Evolutionary conservation across 2,329 filamentous ascomycete genomes (phyloP), one percentile per base, ranked within the genome.

Genomic region (Alternaria sp.): DNA sequence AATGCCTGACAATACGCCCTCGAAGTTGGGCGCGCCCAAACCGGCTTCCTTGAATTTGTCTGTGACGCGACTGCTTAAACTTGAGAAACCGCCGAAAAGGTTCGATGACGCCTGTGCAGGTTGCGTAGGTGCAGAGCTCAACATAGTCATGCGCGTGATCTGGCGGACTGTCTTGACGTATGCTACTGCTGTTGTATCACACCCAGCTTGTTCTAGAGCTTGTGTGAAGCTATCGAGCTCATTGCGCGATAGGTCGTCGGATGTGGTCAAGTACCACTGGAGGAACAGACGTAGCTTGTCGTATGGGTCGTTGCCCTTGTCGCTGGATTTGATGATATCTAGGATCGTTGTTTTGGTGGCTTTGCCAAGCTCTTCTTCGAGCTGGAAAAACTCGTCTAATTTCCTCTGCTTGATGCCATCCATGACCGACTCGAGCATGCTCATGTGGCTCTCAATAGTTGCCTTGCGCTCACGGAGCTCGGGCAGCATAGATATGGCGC

Each of bases 101-200:
- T 97, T 92, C 6, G 87, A 89, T 4, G 92, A 78, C 66, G 88
- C 87, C 69, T 90, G 86, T 18, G 86, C 84, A 14, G 88, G 83
- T 62, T 90, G 85, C 14, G 86, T 84, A 10, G 92, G 89, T 30
- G 94, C 90, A 1, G 94, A 96, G 4, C 94, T 92, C 78, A 99
- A 91, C 87, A 98, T 97, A 14, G 94, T 98, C 93, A 98, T 97
- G 66, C 95, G 93, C 5, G 94, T 98, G 52, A 97, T 93, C 67
- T 96, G 92, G 62, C 94, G 93, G 54, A 98, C 92, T 89, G 73
- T 68, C 53, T 73, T 90, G 70, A 99, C 88, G 71, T 98, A 98
- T 45, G 92, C 85, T 52, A 99, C 84, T 46, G 91, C 90, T 18
- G 89, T 89, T 14, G 89, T 89, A 74, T 97, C 90, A 52, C 89